A percentile compares a stretch with the other conserved stretches of the same genome.
Evolutionary conservation across 805 yeast genomes (phyloP).

Genomic region (Cyberlindnera maclurae): DNA sequence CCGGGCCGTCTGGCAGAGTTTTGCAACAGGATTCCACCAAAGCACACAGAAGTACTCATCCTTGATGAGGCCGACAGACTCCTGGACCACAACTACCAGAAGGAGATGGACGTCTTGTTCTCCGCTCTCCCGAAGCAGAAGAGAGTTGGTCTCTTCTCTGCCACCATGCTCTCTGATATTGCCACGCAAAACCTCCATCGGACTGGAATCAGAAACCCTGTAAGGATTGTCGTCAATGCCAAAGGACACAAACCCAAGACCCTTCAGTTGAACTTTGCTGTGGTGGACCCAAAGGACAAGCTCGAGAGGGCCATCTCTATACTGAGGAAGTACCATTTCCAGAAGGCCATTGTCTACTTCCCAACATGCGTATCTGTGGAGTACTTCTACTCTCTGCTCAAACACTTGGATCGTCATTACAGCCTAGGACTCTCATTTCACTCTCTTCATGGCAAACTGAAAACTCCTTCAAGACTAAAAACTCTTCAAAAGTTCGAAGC

Average conservation of each 20-base stretch:
- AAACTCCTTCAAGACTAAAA: constrained; percentile 70
- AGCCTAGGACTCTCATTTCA: constrained; percentile 37
- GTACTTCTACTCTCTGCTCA: constrained; percentile 58
- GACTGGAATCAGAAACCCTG: constrained; percentile 92
- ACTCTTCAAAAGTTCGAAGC: constrained; percentile 52
- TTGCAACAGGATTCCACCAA: constrained; percentile 50
- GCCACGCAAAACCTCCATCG: constrained; percentile 75
- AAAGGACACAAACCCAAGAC: constrained; percentile 50
- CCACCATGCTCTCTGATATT: constrained; percentile 63
- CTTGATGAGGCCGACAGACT: constrained; percentile 92
- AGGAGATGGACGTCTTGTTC: constrained; percentile 62
- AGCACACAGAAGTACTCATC: constrained; percentile 63
- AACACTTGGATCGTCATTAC: constrained; percentile 27
- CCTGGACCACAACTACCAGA: constrained; percentile 68
- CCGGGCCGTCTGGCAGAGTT: constrained; percentile 87
- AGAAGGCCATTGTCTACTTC: constrained; percentile 83
- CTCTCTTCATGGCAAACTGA: constrained; percentile 87
- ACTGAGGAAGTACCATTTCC: constrained; percentile 47
- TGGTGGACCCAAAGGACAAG: constrained; percentile 54
- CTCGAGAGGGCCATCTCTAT: constrained; percentile 50
- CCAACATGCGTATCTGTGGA: constrained; percentile 87
- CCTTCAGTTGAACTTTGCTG: constrained; percentile 53
- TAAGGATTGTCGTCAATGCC: constrained; percentile 71
- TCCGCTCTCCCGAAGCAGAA: constrained; percentile 79
- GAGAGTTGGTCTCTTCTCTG: constrained; percentile 90